Percentiles rank a stretch among this genome's conserved stretches.
Conservation (phyloP, 2,329 filamentous ascomycete genomes). For the Scedosporium apiospermum region DNA sequence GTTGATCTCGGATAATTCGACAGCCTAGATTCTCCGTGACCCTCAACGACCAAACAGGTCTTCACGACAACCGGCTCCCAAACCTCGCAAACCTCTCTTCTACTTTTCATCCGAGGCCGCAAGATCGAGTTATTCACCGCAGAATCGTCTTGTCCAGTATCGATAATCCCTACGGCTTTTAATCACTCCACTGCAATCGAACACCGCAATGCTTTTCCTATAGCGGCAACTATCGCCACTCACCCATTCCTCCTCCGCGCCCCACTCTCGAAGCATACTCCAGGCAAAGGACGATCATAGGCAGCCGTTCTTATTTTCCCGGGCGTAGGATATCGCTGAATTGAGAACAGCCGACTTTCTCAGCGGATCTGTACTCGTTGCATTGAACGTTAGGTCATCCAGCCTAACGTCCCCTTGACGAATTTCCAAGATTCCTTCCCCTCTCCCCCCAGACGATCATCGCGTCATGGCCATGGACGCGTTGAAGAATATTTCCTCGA, state of each 20-base stretch:
- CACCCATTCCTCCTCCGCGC: background rate
- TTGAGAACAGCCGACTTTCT: too few relatives aligned
- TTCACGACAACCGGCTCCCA: too few relatives aligned
- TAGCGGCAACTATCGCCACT: background rate
- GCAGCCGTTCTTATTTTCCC: too few relatives aligned
- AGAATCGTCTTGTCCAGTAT: too few relatives aligned
- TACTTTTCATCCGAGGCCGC: too few relatives aligned
- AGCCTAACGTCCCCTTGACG: constrained; percentile 20
- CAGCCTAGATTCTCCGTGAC: too few relatives aligned
- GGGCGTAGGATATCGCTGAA: too few relatives aligned
- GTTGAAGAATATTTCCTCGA: constrained; percentile 41
- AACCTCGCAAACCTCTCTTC: too few relatives aligned
- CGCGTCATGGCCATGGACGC: constrained; percentile 42
- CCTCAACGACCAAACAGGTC: too few relatives aligned
- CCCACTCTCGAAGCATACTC: background rate
- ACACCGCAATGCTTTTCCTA: background rate
- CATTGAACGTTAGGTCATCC: constrained; percentile 19
- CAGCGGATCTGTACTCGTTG: constrained; percentile 3
- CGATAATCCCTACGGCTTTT: background rate
- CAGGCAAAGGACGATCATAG: too few relatives aligned
- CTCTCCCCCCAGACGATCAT: constrained; percentile 13
- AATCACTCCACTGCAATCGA: background rate
- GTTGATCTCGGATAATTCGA: too few relatives aligned
- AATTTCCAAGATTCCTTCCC: background rate
- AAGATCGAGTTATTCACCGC: too few relatives aligned